Evolutionary conservation across 257 asterid genomes (phyloP), one percentile per base, ranked within the genome.

Genomic region (Nicotiana sylvestris): DNA sequence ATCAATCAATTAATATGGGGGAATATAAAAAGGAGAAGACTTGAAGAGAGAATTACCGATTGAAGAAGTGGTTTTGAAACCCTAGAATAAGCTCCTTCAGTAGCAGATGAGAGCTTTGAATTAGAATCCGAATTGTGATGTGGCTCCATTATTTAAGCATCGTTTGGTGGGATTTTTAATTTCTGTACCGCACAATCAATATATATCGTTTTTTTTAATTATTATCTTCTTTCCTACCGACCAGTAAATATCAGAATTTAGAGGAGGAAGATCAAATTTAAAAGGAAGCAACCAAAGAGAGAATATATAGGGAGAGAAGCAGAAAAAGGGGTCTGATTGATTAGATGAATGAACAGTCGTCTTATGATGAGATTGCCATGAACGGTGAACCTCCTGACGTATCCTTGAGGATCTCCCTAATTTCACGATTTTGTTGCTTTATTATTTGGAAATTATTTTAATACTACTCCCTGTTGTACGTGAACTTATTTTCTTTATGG

Each of bases 1-100:
- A 21, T 6, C 15, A 70, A 25, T 4, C 55, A 68, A 39, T 39
- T 51, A 37, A n/a, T 8, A 17, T 18, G 2, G 11, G 76, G 10
- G n/a, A 68, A 39, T 8, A 1, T 5, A 70, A 69, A 43, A 49
- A 0, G 2, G 5, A 0, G 1, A 33, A 16, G 61, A 56, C 2
- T 80, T 53, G 27, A 66, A 37, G 33, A 55, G 60, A 69, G 9
- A 10, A 1, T 70, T 85, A 85, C 86, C 88, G 78, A 82, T 78
- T 78, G 33, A 62, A 61, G 49, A 55, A 39, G 21, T 25, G 67
- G 21, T 25, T 46, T 43, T 32, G 65, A 80, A 82, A 70, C 82
- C 86, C 84, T 82, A 55, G 58, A 61, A 82, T 17, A 27, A 53
- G 43, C 9, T 30, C 68, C 76, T 53, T 13, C 32, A 77, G 57